Evolutionary conservation across 2,329 filamentous ascomycete genomes (phyloP).

Genomic region (Fusarium stilboides): DNA sequence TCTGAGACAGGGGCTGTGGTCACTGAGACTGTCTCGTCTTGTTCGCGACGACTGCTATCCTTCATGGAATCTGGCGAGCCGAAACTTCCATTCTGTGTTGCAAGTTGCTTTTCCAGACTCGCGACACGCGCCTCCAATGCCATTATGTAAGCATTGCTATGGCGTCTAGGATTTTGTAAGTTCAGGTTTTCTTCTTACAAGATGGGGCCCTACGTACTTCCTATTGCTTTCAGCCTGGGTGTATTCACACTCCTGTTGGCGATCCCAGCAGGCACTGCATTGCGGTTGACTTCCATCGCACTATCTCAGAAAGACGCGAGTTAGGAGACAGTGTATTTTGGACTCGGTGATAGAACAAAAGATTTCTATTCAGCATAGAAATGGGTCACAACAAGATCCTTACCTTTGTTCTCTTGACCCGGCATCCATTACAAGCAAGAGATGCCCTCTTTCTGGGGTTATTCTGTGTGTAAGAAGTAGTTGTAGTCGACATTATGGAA

Average conservation of each 20-base stretch:
- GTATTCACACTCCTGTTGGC: constrained; percentile 16
- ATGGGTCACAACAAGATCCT: background rate
- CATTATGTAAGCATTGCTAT: constrained; percentile 17
- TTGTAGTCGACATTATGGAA: background rate
- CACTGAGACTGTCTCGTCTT: background rate
- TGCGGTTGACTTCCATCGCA: constrained; percentile 18
- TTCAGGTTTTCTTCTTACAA: rapidly evolving
- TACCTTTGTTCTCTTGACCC: constrained; percentile 22
- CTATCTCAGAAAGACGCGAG: background rate
- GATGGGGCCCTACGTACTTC: background rate
- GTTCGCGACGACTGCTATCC: background rate
- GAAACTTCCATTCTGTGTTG: background rate
- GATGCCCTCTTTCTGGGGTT: constrained; percentile 24
- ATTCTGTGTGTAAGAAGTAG: background rate
- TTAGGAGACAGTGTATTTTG: background rate
- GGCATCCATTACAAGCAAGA: constrained; percentile 15
- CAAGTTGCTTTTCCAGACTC: constrained; percentile 7
- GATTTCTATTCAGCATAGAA: background rate
- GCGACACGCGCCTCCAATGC: constrained; percentile 17
- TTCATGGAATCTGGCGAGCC: constrained; percentile 4
- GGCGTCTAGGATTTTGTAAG: background rate
- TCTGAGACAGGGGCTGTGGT: background rate
- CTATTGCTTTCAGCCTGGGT: constrained; percentile 19
- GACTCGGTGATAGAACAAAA: no score
- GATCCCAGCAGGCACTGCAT: constrained; percentile 15